Evolutionary conservation across 2,329 filamentous ascomycete species (phyloP), one percentile per base, ranked within the genome.

Genomic region (Sclerotinia minor): DNA sequence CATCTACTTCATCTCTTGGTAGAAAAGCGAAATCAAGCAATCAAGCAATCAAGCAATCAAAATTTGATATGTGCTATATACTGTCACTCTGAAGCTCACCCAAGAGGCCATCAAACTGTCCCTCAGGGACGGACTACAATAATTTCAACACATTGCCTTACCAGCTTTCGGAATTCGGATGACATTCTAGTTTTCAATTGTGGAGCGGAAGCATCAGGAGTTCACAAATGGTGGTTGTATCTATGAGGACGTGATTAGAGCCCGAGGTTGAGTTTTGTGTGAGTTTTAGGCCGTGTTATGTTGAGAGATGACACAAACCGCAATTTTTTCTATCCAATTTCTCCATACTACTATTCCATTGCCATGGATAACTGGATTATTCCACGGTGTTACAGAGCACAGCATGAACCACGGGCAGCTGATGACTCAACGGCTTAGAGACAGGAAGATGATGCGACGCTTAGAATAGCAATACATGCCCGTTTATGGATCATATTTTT

Each of bases 1-100:
- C 96, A 80, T 90, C 90, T 41, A 96, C 92, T 0, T 91, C 87
- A 53, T 90, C 89, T 4, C 82, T 96, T 3, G 92, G 95, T 75
- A 84, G 85, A 0, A 87, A 50, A 88, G 4, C 24, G 9, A 47
- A 49, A 15, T 44, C 21, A 19, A n/a, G n/a, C n/a, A n/a, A n/a
- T n/a, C n/a, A n/a, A n/a, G 44, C 24, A 35, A 24, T 15, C 19
- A 58, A 65, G 29, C 13, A 32, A 60, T 41, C 35, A 24, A 53
- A 32, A 32, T 3, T 45, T 64, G 11, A 52, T 24, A 11, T 29
- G 9, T 32, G 13, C 35, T 19, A 5, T 54, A 72, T 72, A 74
- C 54, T 72, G 72, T 2, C 85, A 88, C 74, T 83, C 83, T 54
- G 89, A 92, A 65, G 80, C 82, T 1, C 79, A 88, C 96, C 35